These are phyloP conservation scores for Aspergillus sp. DNA, from an alignment of 2,329 filamentous ascomycete genomes.

Conservation along the genomic window DNA sequence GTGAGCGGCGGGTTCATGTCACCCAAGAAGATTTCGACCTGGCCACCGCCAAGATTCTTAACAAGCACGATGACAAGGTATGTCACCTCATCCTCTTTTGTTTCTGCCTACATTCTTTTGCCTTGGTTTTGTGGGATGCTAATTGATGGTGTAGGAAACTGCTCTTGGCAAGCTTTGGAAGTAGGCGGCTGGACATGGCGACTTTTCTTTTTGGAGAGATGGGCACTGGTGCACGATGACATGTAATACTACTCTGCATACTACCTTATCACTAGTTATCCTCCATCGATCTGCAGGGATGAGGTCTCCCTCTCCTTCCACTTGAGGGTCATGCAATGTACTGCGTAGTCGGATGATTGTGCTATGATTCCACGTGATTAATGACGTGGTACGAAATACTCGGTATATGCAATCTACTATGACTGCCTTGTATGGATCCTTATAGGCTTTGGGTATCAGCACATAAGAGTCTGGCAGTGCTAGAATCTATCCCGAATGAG, in stretches of 20 bases:
- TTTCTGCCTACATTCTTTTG: not conserved
- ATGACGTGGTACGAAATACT: not conserved
- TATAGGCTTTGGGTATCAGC: no score
- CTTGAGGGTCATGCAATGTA: not conserved
- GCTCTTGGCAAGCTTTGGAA: constrained; percentile 33
- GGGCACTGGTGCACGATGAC: constrained; percentile 1
- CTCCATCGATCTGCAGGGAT: not conserved
- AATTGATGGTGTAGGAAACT: constrained; percentile 5
- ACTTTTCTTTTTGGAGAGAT: not conserved
- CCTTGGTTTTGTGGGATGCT: not conserved
- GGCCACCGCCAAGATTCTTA: constrained; percentile 96
- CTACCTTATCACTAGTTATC: constrained; percentile 5
- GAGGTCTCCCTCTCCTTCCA: no score
- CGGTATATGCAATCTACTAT: not conserved
- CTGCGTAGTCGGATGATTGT: not conserved
- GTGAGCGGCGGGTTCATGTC: constrained; percentile 92
- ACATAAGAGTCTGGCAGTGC: no score
- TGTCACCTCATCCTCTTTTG: not conserved
- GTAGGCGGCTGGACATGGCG: constrained; percentile 12
- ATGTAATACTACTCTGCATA: constrained; percentile 22
- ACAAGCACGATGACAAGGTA: constrained; percentile 97
- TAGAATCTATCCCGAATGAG: no score
- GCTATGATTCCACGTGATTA: not conserved
- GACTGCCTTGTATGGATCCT: not conserved
- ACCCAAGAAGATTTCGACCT: constrained; percentile 99